phyloP scores from a whole-genome alignment of 192 early-diverging fungal genomes.

The Coemansia sp. region DNA sequence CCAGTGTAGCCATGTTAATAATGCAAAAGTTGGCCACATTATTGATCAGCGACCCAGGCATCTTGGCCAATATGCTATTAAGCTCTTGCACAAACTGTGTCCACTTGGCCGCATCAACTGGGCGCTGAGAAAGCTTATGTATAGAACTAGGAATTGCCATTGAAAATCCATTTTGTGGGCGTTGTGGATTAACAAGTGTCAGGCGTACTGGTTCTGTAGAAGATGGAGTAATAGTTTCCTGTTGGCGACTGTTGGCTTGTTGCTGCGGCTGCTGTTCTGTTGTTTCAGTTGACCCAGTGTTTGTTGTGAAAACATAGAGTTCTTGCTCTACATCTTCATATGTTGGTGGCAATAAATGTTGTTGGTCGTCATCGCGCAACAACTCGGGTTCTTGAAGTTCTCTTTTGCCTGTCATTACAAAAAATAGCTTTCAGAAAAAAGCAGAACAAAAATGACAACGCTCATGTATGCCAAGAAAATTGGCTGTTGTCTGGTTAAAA shows the following conservation, averaged over 20 bases:
- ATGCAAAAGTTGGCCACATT: conserved; percentile 32
- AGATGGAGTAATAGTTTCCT: not conserved
- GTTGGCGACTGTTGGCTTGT: not conserved
- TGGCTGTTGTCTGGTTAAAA: too few species aligned
- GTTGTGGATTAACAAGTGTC: conserved; percentile 20
- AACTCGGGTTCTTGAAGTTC: too few species aligned
- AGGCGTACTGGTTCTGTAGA: conserved; percentile 12
- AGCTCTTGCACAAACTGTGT: conserved; percentile 9
- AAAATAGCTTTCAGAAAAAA: too few species aligned
- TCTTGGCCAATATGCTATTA: conserved; percentile 25
- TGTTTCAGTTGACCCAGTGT: too few species aligned
- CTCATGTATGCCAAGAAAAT: too few species aligned
- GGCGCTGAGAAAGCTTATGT: not conserved
- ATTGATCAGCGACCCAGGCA: conserved; percentile 28
- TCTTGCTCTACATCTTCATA: too few species aligned
- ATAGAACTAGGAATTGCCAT: conserved; percentile 9
- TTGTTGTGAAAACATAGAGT: too few species aligned
- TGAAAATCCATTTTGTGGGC: conserved; percentile 35
- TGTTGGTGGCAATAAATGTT: too few species aligned
- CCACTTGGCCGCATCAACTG: not conserved
- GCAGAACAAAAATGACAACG: too few species aligned
- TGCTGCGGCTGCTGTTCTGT: conserved; percentile 6
- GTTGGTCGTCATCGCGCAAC: too few species aligned
- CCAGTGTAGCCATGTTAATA: conserved; percentile 23
- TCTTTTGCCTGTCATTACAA: too few species aligned